A percentile compares a stretch with the other conserved stretches of the same genome.
These are phyloP conservation scores for Annulohypoxylon bovei DNA, from an alignment of 495 filamentous ascomycete species.

Conservation along the genomic window DNA sequence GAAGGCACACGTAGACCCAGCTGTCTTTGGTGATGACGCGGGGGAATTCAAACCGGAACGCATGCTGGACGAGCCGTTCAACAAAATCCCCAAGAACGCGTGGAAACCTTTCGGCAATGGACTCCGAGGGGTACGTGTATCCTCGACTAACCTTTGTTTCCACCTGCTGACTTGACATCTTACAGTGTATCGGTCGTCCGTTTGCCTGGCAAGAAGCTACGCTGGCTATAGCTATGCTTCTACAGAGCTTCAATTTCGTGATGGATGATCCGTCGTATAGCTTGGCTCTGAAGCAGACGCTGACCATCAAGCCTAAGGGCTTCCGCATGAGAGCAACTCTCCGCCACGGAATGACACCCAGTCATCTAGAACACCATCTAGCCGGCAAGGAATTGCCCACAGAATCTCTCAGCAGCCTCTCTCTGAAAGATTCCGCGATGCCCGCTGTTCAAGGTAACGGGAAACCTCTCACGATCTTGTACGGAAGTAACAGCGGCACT, in stretches of 20 bases:
- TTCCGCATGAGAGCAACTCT: constrained; percentile 75
- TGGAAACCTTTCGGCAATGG: constrained; percentile 75
- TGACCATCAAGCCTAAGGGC: constrained; percentile 80
- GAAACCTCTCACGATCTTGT: constrained; percentile 69
- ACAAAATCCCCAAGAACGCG: constrained; percentile 60
- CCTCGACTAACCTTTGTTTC: too few relatives aligned
- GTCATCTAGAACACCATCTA: constrained; percentile 64
- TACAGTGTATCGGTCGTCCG: constrained; percentile 61
- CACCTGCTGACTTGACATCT: constrained; percentile 43
- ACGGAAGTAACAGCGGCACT: constrained; percentile 79
- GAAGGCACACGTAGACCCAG: constrained; percentile 62
- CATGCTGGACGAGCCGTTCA: constrained; percentile 71
- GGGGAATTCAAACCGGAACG: constrained; percentile 69
- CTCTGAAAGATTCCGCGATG: background rate
- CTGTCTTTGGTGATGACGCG: constrained; percentile 63
- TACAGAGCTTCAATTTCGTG: constrained; percentile 71
- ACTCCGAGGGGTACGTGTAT: constrained; percentile 51
- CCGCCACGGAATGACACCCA: constrained; percentile 66
- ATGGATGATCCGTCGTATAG: constrained; percentile 68
- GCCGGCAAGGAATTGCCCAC: constrained; percentile 34
- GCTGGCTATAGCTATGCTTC: constrained; percentile 62
- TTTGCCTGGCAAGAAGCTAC: constrained; percentile 73
- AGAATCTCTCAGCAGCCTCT: constrained; percentile 3
- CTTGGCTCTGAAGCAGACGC: constrained; percentile 73
- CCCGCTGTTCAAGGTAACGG: constrained; percentile 40